Conservation (phyloP, 306 rosid species). For the Lablab purpureus region DNA sequence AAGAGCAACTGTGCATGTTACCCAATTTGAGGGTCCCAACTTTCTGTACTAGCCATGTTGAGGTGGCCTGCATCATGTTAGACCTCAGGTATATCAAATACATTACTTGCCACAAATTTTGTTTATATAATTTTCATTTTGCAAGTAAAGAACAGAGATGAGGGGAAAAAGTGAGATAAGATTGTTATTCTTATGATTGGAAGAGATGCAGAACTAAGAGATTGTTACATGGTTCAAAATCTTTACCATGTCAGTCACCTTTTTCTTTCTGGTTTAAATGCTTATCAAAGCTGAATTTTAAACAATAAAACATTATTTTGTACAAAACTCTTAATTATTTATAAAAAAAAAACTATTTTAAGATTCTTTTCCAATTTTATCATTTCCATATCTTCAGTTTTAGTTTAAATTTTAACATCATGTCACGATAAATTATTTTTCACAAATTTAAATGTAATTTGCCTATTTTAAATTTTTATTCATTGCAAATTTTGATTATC, state of each 20-base stretch:
- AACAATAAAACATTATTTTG: too few species aligned
- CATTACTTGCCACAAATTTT: background rate
- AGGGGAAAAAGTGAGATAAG: background rate
- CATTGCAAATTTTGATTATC: too few species aligned
- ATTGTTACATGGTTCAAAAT: background rate
- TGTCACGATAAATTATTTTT: too few species aligned
- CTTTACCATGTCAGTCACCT: background rate
- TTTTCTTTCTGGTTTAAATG: background rate
- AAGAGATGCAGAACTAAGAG: background rate
- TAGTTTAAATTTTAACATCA: too few species aligned
- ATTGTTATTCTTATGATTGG: background rate
- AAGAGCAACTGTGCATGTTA: constrained; percentile 15
- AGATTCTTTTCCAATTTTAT: too few species aligned
- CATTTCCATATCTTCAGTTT: background rate
- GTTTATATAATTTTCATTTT: background rate
- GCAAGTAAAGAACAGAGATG: background rate
- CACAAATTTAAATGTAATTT: too few species aligned
- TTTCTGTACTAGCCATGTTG: constrained; percentile 19
- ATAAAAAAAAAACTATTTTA: too few species aligned
- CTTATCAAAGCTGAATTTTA: background rate
- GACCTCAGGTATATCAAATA: background rate
- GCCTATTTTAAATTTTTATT: too few species aligned
- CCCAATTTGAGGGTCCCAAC: constrained; percentile 45
- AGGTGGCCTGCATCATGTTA: constrained; percentile 25
- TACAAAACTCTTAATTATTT: too few species aligned